phyloP scores from a whole-genome alignment of 176 grass and related monocot species.

The Oryza coarctata region DNA sequence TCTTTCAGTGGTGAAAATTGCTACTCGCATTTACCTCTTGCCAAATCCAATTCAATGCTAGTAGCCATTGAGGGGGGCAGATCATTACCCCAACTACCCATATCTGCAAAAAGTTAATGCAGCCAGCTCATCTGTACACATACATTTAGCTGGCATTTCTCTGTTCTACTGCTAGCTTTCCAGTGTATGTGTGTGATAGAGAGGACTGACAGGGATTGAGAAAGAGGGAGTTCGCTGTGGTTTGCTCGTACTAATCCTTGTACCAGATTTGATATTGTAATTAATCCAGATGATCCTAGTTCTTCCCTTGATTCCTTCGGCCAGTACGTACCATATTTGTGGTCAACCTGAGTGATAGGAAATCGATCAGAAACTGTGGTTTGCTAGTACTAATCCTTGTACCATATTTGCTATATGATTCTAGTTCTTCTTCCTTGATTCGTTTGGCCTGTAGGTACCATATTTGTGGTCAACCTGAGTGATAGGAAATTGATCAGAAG shows the following conservation, averaged over 20 bases:
- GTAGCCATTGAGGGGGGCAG: not conserved
- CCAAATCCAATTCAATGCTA: conserved; percentile 14
- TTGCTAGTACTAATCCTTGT: not conserved
- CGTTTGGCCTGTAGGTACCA: not conserved
- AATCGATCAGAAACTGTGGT: too few species aligned
- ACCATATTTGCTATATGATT: not conserved
- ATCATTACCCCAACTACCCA: conserved; percentile 11
- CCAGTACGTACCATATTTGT: not conserved
- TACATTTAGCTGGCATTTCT: not conserved
- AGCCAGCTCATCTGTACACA: not conserved
- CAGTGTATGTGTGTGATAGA: too few species aligned
- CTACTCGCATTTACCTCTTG: conserved; percentile 13
- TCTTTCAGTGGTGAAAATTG: not conserved
- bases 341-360: not conserved
- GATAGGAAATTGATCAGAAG: not conserved
- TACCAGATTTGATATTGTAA: not conserved
- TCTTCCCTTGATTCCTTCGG: not conserved
- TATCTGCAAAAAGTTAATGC: conserved; percentile 14
- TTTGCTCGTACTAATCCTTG: not conserved
- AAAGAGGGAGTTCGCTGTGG: not conserved
- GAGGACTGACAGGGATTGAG: too few species aligned
- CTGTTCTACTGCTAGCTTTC: not conserved
- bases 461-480: not conserved
- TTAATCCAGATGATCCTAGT: not conserved
- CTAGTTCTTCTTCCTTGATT: not conserved